Conservation (phyloP, 352 stramenopile species). For the Bremia lactucae region DNA sequence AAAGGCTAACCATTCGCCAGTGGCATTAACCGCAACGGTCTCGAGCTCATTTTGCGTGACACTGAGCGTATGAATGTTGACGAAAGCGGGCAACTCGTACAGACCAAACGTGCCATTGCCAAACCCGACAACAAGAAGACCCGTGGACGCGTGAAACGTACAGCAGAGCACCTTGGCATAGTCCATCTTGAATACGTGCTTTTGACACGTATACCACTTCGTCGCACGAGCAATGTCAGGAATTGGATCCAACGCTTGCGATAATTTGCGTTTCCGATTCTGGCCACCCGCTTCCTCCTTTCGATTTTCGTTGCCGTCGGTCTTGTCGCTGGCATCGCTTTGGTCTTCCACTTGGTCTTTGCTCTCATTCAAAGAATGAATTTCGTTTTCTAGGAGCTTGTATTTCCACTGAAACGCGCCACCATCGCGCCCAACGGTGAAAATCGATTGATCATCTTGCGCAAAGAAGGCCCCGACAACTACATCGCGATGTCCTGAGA, state of each 20-base stretch:
- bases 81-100: constrained; percentile 92
- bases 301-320: constrained; percentile 14
- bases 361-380: constrained; percentile 17
- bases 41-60: constrained; percentile 85
- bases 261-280: constrained; percentile 18
- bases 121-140: constrained; percentile 93
- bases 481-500: constrained; percentile 82
- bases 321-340: constrained; percentile 13
- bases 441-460: constrained; percentile 64
- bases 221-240: constrained; percentile 57
- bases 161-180: constrained; percentile 83
- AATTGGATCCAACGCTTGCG: constrained; percentile 14
- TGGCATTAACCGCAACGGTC: constrained; percentile 91
- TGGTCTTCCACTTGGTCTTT: constrained; percentile 20
- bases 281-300: constrained; percentile 19
- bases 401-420: constrained; percentile 84
- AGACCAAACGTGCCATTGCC: constrained; percentile 96
- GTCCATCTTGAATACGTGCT: constrained; percentile 86
- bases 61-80: constrained; percentile 95
- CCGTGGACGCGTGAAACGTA: constrained; percentile 79
- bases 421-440: constrained; percentile 82
- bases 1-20: constrained; percentile 97
- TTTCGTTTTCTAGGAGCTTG: constrained; percentile 34
- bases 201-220: constrained; percentile 82
- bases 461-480: constrained; percentile 85